Conservation (phyloP, 2,329 filamentous ascomycete genomes). For the Elsinoe batatas region DNA sequence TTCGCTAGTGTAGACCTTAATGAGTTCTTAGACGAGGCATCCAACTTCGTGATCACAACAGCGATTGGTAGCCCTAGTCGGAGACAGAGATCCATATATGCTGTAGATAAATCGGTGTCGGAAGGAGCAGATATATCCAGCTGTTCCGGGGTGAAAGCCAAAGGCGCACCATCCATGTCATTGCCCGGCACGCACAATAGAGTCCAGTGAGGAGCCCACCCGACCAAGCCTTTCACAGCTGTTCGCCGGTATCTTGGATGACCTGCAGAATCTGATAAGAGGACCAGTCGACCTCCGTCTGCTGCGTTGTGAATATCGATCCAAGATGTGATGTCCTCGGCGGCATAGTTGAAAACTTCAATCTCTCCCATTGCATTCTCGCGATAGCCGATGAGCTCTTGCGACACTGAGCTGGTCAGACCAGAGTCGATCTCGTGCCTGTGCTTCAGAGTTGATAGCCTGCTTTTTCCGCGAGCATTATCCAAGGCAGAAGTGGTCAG, state of each 20-base stretch:
- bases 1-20: conserved; percentile 62
- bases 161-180: conserved; percentile 44
- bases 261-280: conserved; percentile 85
- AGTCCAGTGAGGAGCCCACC: conserved; percentile 93
- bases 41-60: conserved; percentile 82
- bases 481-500: conserved; percentile 80
- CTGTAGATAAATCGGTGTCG: conserved; percentile 62
- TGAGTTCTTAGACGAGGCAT: conserved; percentile 65
- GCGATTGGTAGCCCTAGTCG: conserved; percentile 68
- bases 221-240: conserved; percentile 78
- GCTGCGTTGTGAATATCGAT: conserved; percentile 80
- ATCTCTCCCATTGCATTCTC: conserved; percentile 23
- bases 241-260: conserved; percentile 84
- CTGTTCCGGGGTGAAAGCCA: not conserved
- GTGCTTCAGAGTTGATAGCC: conserved; percentile 81
- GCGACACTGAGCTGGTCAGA: conserved; percentile 86
- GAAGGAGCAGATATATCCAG: conserved; percentile 27
- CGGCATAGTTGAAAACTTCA: conserved; percentile 70
- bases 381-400: conserved; percentile 80
- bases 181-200: conserved; percentile 79
- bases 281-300: conserved; percentile 64
- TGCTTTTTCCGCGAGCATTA: conserved; percentile 83
- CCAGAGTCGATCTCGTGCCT: conserved; percentile 87
- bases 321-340: conserved; percentile 83
- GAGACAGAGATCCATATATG: conserved; percentile 76